Evolutionary conservation across 495 filamentous ascomycete genomes (phyloP), one percentile per base, ranked within the genome.

Genomic region (Podospora sp.): DNA sequence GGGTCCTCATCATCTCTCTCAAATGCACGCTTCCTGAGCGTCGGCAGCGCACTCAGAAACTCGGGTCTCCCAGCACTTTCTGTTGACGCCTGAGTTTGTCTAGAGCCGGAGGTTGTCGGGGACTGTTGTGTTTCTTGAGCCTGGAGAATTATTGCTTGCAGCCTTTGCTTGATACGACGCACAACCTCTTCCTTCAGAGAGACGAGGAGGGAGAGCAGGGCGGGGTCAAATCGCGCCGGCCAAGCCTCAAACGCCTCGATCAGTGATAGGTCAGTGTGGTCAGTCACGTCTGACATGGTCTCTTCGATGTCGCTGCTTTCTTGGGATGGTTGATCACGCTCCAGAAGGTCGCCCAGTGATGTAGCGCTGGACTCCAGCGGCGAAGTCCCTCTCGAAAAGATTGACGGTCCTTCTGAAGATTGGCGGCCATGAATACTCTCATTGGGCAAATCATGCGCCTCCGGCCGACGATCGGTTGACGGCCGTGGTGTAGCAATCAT

Each of bases 151-250:
- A 29, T 59, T 8, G 26, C 33, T 26, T 59, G 56, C 11, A 59
- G 26, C 56, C 56, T 59, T n/a, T 59, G 56, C n/a, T 59, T 29
- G 56, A 59, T 59, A n/a, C 56, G 56, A 6, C 25, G 20, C 8
- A 59, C 56, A 2, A 59, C 56, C 24, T 59, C 22, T 29, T 59
- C 56, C 18, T 59, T 59, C 24, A 59, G 25, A 2, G 56, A 33
- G 24, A 59, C 25, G 25, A 29, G 22, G 24, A 59, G 14, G 12
- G 56, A 27, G 12, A 59, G 26, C 5, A 59, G 33, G 24, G 12
- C 56, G 1, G 56, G 56, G n/a, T 59, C 24, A 11, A 59, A 59
- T 59, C 5, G 21, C 25, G 56, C 33, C 7, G 22, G 56, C 12
- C 1, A 59, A 7, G 56, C 25, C 24, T 59, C 56, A 16, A 59